Evolutionary conservation across 1,139 yeast species (phyloP).

Genomic region (Candida glucosophila): DNA sequence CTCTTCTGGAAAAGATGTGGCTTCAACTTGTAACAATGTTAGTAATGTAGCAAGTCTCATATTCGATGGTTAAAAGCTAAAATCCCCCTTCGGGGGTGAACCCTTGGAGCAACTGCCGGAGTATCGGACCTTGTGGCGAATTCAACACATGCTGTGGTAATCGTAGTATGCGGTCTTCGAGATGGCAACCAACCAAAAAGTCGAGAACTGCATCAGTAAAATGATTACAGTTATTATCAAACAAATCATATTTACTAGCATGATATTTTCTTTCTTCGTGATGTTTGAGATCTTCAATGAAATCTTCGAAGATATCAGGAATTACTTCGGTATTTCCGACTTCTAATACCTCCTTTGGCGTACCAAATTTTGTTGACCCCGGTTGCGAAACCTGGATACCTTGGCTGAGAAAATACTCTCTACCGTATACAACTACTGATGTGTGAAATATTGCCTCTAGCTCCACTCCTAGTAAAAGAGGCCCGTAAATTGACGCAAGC

Average conservation of each 20-base stretch:
- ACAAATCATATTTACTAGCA: slow-evolving; percentile 46
- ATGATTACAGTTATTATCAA: slow-evolving; percentile 64
- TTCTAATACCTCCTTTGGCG: slow-evolving; percentile 44
- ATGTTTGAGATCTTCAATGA: slow-evolving; percentile 36
- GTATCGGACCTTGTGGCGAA: slow-evolving; percentile 50
- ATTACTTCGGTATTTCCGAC: slow-evolving; percentile 48
- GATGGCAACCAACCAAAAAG: slow-evolving; percentile 46
- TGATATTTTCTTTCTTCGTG: slow-evolving; percentile 35
- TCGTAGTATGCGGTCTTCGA: slow-evolving; percentile 41
- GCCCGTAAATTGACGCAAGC: slow-evolving; percentile 34
- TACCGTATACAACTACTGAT: slow-evolving; percentile 45
- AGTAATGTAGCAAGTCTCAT: too few species aligned
- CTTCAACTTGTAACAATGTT: too few species aligned
- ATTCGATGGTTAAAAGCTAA: too few species aligned
- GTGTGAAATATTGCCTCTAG: slow-evolving; percentile 67
- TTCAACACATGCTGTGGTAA: slow-evolving; percentile 50
- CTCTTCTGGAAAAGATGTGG: too few species aligned
- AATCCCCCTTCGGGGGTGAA: slow-evolving; percentile 2
- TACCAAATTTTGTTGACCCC: slow-evolving; percentile 52
- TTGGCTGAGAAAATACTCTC: slow-evolving; percentile 52
- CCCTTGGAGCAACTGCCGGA: slow-evolving; percentile 25
- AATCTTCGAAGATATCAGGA: slow-evolving; percentile 45
- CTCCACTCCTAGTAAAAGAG: slow-evolving; percentile 34
- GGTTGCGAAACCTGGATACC: slow-evolving; percentile 46
- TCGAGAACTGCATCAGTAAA: slow-evolving; percentile 52